Percentiles rank a stretch among this genome's conserved stretches.
Evolutionary conservation across 257 asterid genomes (phyloP).

Genomic region (Ligustrum vulgare): DNA sequence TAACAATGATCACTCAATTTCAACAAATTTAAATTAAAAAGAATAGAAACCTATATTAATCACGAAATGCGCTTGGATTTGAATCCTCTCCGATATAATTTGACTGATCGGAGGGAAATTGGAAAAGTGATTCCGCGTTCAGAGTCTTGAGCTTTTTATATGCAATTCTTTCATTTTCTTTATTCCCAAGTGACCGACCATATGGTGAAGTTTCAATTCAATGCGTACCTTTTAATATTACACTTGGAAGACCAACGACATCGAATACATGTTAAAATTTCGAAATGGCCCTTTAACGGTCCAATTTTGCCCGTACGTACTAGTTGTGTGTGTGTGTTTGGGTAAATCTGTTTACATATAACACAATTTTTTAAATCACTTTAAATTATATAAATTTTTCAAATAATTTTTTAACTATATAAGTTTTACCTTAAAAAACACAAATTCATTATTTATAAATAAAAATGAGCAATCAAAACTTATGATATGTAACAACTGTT

Average conservation of each 20-base stretch:
- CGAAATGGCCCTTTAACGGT: neutral
- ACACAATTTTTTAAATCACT: too few species aligned
- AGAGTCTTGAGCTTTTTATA: neutral
- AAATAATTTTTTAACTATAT: too few species aligned
- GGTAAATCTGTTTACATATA: too few species aligned
- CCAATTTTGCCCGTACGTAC: too few species aligned
- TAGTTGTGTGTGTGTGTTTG: too few species aligned
- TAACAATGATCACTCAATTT: neutral
- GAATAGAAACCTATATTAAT: neutral
- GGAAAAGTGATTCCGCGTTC: neutral
- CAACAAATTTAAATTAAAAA: neutral
- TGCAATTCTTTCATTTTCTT: neutral
- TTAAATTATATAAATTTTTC: too few species aligned
- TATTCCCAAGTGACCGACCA: neutral
- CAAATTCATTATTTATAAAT: too few species aligned
- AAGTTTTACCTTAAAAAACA: too few species aligned
- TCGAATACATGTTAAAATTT: neutral
- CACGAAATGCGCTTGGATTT: neutral
- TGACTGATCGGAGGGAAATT: slow-evolving; percentile 13
- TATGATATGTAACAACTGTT: too few species aligned
- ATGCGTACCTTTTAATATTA: neutral
- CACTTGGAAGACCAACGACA: neutral
- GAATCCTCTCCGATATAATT: slow-evolving; percentile 15
- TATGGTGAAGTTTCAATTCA: neutral
- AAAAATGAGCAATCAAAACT: too few species aligned